Conservation (phyloP, 2,329 filamentous ascomycete species). For the Fusarium tuaranense region DNA sequence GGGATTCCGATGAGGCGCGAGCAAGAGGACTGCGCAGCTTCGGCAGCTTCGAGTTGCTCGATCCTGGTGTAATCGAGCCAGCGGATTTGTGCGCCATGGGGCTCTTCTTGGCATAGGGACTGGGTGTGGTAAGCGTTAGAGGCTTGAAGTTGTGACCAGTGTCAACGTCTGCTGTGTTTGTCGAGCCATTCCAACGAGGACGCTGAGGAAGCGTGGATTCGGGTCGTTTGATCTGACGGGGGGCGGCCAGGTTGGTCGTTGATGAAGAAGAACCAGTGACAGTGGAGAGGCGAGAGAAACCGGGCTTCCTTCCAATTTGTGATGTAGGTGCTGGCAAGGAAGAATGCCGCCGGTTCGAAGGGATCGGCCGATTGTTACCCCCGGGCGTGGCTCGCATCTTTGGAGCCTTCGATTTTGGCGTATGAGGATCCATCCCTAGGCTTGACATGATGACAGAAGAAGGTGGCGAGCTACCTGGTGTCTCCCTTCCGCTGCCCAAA, state of each 20-base stretch:
- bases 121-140: conserved; percentile 69
- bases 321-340: conserved; percentile 60
- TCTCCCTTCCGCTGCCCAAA: conserved; percentile 75
- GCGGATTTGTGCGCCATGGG: conserved; percentile 55
- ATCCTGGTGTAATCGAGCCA: conserved; percentile 57
- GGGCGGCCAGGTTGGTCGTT: conserved; percentile 59
- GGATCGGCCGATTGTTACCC: conserved; percentile 59
- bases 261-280: conserved; percentile 61
- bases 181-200: conserved; percentile 79
- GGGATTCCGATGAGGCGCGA: conserved; percentile 62
- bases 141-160: conserved; percentile 78
- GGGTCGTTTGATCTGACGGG: conserved; percentile 56
- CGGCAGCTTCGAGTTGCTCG: conserved; percentile 61
- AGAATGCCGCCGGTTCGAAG: conserved; percentile 59
- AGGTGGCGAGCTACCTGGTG: conserved; percentile 75
- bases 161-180: conserved; percentile 72
- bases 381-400: conserved; percentile 63
- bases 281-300: conserved; percentile 59
- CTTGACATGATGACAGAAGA: conserved; percentile 72
- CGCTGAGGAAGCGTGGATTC: conserved; percentile 64
- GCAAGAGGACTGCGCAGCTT: conserved; percentile 60
- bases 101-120: conserved; percentile 63
- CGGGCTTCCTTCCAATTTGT: conserved; percentile 55
- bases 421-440: conserved; percentile 62
- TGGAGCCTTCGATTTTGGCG: conserved; percentile 55